Base-by-base conservation (phyloP, 1,139 yeast species). In the Candida sanyaensis region DNA sequence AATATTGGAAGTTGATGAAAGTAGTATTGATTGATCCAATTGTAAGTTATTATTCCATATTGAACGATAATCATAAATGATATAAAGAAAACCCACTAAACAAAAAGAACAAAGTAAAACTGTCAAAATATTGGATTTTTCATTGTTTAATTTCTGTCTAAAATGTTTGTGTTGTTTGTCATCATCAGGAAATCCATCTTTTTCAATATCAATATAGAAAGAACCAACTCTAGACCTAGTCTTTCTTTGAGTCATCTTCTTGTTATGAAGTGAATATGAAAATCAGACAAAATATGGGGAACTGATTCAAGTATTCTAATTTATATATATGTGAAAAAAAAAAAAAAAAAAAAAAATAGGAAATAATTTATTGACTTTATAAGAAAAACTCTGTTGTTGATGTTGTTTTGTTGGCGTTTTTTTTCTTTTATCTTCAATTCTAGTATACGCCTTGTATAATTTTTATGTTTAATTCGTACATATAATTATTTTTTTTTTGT, bases 181-280 rank as follows among this genome's bases (percentile, higher is more conserved):
- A 23, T 41, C 39, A 26, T 46, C 33, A n/a, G 33, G 31, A 6
- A 33, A 12, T 11, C 27, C 36, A 37, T 49, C 44, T 43, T 57
- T 57, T 39, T 58, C 62, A 31, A 57, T 48, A 42, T 58, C 62
- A 33, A 55, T 50, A 43, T 52, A 55, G 45, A 58, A 57, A 3
- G 59, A 55, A 5, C 55, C 51, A 13, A 45, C 40, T 37, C 44
- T 46, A 9, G 44, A 26, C 36, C 44, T 46, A 9, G 44, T 21
- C 36, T 46, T 49, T 39, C 51, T 49, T 39, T 32, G 45, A 39
- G 48, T 28, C 50, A 47, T 47, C 10, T 24, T 30, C n/a, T 21
- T 7, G 23, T 9, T 8, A 13, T 6, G 17, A 11, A 12, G 24
- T 29, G 34, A 36, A 37, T 17, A 17, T 6, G 27, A 10, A 24